Percentiles rank a stretch among this genome's conserved stretches.
These are phyloP conservation scores for Ichthyophonus hoferi DNA, from an alignment of 208 protist genomes.

Conservation along the genomic window DNA sequence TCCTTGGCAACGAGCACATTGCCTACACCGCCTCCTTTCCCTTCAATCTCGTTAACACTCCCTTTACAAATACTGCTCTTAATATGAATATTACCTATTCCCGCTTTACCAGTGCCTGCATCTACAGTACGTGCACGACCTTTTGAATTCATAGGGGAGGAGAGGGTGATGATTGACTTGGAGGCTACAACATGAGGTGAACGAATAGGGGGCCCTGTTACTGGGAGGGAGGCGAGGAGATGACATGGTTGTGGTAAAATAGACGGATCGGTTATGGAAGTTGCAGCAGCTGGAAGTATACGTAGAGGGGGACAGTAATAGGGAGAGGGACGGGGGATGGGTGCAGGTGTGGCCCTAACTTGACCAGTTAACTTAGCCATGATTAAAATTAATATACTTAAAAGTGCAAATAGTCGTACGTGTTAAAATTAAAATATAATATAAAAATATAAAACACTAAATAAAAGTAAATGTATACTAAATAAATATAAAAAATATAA, in stretches of 20 bases:
- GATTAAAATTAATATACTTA: no score
- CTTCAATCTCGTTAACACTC: not conserved
- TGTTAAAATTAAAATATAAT: no score
- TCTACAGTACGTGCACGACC: not conserved
- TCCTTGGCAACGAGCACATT: not conserved
- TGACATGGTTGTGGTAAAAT: not conserved
- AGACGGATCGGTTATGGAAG: not conserved
- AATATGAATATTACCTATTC: not conserved
- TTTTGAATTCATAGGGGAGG: not conserved
- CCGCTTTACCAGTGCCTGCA: not conserved
- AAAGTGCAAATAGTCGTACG: no score
- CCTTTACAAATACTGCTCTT: not conserved
- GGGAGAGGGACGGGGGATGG: not conserved
- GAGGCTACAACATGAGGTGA: not conserved
- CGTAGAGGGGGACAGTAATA: not conserved
- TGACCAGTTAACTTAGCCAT: not conserved
- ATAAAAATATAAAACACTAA: no score
- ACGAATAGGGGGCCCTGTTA: not conserved
- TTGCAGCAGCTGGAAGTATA: not conserved
- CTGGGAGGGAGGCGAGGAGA: not conserved
- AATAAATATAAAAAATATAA: not conserved
- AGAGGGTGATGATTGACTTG: not conserved
- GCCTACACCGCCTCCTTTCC: not conserved
- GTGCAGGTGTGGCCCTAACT: not conserved
- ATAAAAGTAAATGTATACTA: no score